Percentiles rank a stretch among this genome's conserved stretches.
phyloP scores from a whole-genome alignment of 2,329 filamentous ascomycete species.

The Penicillium sp. region DNA sequence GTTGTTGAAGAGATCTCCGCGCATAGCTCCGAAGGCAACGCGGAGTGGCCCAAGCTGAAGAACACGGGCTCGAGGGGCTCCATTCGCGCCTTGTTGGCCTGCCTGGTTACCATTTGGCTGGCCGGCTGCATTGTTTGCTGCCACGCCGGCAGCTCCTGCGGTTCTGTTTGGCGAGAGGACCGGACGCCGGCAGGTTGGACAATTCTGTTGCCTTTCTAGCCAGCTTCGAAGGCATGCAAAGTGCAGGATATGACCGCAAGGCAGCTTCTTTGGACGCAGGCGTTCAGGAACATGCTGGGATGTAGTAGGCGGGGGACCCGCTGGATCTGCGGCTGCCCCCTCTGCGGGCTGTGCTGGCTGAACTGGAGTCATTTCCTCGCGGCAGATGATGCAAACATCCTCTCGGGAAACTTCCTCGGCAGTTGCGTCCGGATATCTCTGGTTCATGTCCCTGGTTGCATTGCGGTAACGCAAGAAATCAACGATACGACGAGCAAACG shows the following conservation, averaged over 20 bases:
- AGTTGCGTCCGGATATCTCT: conserved; percentile 84
- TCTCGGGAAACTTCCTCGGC: conserved; percentile 80
- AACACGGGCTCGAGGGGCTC: conserved; percentile 57
- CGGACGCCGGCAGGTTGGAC: conserved; percentile 86
- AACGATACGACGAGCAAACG: conserved; percentile 85
- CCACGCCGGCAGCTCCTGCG: conserved; percentile 33
- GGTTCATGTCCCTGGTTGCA: conserved; percentile 91
- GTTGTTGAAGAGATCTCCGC: conserved; percentile 64
- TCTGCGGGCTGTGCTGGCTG: conserved; percentile 55
- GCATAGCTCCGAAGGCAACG: conserved; percentile 67
- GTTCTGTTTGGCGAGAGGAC: conserved; percentile 59
- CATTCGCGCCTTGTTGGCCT: conserved; percentile 41
- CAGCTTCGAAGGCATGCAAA: conserved; percentile 94
- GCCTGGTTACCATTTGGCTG: conserved; percentile 41
- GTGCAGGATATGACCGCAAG: conserved; percentile 93
- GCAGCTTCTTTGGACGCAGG: conserved; percentile 88
- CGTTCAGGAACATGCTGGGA: conserved; percentile 67
- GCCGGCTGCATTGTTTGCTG: conserved; percentile 28
- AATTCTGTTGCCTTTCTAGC: conserved; percentile 96
- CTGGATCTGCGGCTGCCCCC: conserved; percentile 37
- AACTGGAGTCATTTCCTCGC: conserved; percentile 93
- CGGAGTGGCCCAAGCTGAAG: conserved; percentile 75
- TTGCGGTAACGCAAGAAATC: conserved; percentile 88
- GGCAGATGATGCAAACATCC: conserved; percentile 95
- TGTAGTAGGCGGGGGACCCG: conserved; percentile 27